phyloP scores from a whole-genome alignment of 305 asterid species.

The Fraxinus angustifolia region DNA sequence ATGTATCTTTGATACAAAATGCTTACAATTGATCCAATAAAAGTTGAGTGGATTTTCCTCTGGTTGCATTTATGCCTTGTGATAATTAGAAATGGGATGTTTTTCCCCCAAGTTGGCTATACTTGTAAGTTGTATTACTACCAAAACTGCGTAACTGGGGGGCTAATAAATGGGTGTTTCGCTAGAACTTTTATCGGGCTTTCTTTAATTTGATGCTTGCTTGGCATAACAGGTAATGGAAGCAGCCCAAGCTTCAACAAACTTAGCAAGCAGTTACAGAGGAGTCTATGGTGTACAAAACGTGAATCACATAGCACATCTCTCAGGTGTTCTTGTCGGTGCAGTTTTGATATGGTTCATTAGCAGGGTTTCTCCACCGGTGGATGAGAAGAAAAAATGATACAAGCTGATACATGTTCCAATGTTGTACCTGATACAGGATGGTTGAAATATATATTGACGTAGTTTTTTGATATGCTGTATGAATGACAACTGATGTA shows the following conservation, averaged over 20 bases:
- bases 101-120: background rate
- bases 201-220: background rate
- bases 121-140: background rate
- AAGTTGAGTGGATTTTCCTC: background rate
- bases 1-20: background rate
- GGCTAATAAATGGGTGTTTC: background rate
- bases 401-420: background rate
- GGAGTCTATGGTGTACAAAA: constrained; percentile 59
- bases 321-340: constrained; percentile 85
- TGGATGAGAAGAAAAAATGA: constrained; percentile 26
- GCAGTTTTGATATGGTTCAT: constrained; percentile 75
- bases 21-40: background rate
- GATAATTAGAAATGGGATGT: background rate
- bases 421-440: background rate
- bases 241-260: constrained; percentile 90
- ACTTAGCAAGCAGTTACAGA: constrained; percentile 44
- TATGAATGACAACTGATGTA: background rate
- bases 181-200: background rate
- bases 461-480: background rate
- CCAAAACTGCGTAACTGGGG: background rate
- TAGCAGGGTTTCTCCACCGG: constrained; percentile 42
- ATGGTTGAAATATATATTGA: background rate
- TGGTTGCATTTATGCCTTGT: background rate
- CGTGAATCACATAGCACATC: constrained; percentile 84
- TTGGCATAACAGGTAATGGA: constrained; percentile 73